phyloP scores from a whole-genome alignment of 371 early-diverging fungal species.

The Mortierella sp. region DNA sequence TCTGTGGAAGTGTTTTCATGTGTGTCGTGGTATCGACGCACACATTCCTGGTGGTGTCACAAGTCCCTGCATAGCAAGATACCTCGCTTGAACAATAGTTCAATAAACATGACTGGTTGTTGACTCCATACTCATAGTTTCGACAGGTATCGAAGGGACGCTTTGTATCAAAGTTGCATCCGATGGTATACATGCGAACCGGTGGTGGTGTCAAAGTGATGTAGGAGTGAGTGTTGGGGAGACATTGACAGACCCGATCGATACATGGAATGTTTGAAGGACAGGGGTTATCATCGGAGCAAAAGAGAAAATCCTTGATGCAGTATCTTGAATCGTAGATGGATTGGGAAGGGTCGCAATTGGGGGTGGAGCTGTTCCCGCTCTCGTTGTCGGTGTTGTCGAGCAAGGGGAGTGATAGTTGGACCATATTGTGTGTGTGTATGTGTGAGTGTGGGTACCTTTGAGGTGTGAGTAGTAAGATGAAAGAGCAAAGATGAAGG shows the following conservation, averaged over 20 bases:
- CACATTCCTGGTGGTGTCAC: conserved; percentile 30
- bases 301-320: conserved; percentile 40
- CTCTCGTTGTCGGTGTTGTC: conserved; percentile 43
- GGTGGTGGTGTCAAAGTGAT: conserved; percentile 48
- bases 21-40: conserved; percentile 22
- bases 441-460: background rate
- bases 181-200: conserved; percentile 49
- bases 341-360: conserved; percentile 48
- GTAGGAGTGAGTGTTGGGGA: conserved; percentile 29
- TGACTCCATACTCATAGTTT: conserved; percentile 42
- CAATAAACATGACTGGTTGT: conserved; percentile 34
- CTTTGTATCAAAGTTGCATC: conserved; percentile 42
- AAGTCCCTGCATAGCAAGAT: conserved; percentile 46
- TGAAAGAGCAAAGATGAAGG: background rate
- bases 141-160: conserved; percentile 20
- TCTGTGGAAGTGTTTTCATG: conserved; percentile 9
- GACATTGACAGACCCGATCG: conserved; percentile 54
- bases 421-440: conserved; percentile 21
- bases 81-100: conserved; percentile 51
- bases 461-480: background rate
- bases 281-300: conserved; percentile 52
- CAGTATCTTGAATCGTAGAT: conserved; percentile 42
- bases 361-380: conserved; percentile 15
- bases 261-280: conserved; percentile 42
- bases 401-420: conserved; percentile 41